Evolutionary conservation across 2,329 filamentous ascomycete genomes (phyloP), one percentile per base, ranked within the genome.

Genomic region (Venturia pyrina): DNA sequence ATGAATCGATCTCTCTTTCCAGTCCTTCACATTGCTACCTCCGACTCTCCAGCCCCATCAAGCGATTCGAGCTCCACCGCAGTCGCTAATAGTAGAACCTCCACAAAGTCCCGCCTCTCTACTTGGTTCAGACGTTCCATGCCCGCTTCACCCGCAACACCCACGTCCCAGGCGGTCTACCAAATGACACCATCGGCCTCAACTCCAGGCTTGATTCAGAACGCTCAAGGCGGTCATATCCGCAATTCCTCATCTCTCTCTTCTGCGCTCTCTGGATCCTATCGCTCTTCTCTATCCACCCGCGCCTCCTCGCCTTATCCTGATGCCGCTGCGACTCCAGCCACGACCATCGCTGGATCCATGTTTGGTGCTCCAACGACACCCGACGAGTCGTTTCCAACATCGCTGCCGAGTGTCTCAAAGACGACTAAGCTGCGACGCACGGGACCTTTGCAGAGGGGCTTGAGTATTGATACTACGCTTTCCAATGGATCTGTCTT

Each of bases 401-500:
- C n/a, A 24, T 32, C 63, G 24, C 46, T 34, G 11, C 63, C 63
- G 11, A 60, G 50, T 40, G 60, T 59, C 37, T 65, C 63, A n/a
- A 60, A 65, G 50, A 60, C 48, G 28, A 32, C 63, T n/a, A 48
- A 60, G 48, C 17, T 57, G 11, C 46, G 63, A 13, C 21, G 63
- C 32, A 62, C 21, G 6, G 60, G 40, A 1, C 17, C n/a, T 11
- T 40, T 40, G 24, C 60, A 65, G 50, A 50, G 57, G 15, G 64
- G 64, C 24, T 40, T 66, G 10, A 66, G 64, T 53, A 62, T 66
- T 19, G 63, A 65, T 34, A 65, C 63, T 32, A 65, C 63, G 13
- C 34, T 65, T 13, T 65, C 63, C 17, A 65, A 65, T 53, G 63
- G 63, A 41, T 65, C 50, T 40, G 43, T 24, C 24, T 19, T 48